Evolutionary conservation across 2,329 filamentous ascomycete genomes (phyloP), one percentile per base, ranked within the genome.

Genomic region (Coniochaeta prunicola): DNA sequence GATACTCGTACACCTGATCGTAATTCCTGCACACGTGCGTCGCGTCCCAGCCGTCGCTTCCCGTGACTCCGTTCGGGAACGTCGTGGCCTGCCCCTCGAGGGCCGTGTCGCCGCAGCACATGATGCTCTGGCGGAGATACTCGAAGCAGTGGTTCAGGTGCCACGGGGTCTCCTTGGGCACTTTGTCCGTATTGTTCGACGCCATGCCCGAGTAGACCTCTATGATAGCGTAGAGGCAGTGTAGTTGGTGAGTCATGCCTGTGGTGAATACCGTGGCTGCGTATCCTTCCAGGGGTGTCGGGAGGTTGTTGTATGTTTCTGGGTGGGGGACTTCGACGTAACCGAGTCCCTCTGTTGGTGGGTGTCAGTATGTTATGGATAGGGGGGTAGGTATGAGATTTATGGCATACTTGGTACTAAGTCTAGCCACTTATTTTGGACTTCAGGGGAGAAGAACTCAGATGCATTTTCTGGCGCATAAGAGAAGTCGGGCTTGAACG

Each of bases 191-290:
- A 33, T 69, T 69, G 31, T 65, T 65, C n/a, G 66, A 62, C 17
- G 60, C 55, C 38, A 70, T 64, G 10, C 68, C 70, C 2, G 72
- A 70, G 59, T 74, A 74, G 17, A 69, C 69, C 54, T 70, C 65
- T 17, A 71, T 68, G 50, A 78, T 76, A 34, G 73, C 66, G 61
- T 72, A 69, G 34, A 77, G 67, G 60, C 76, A 77, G 62, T 77
- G 74, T 2, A 77, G 68, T 63, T 77, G 76, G 59, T 77, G 76
- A 3, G 75, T 77, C 62, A 77, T 70, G 1, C 72, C 73, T 0
- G 75, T 75, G 1, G 75, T 76, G 63, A 73, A 76, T 45, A 72
- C 74, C 40, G 70, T 67, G 17, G 68, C 63, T 3, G 66, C 63
- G 59, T 68, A 75, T 19, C 63, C 65, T 17, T 67, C 50, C 8